Base-by-base conservation (phyloP, 1,139 yeast genomes). In the Pichia inconspicua region DNA sequence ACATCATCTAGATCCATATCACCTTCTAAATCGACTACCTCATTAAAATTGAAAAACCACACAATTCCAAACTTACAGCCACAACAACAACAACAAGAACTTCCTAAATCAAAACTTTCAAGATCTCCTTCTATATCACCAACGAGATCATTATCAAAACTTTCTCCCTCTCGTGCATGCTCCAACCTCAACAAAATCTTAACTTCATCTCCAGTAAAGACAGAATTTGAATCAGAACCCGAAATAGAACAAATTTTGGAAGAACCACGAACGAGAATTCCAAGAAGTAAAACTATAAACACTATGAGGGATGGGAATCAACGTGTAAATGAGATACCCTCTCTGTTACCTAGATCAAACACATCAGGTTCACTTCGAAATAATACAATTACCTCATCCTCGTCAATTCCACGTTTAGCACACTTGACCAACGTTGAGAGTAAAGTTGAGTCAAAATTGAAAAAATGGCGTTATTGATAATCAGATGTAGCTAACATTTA, bases 161-260 rank as follows among this genome's bases (percentile, higher is more conserved):
- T 61, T n/a, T 62, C 65, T 3, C 65, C 65, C 7, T 59, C 64
- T 1, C 55, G 58, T 41, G 55, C 57, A 10, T 50, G 46, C 36
- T 54, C 59, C 1, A 56, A 54, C 39, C 44, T 59, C 15, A 53
- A 55, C 40, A 38, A 50, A 25, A 47, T 53, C 7, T 15, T 53
- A 42, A 42, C 47, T 4, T 47, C 48, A 31, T 44, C 50, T 10
- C 48, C 49, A 7, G 52, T 43, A 22, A 45, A 39, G 10, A 36
- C 37, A 22, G 17, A 39, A 17, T 2, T 37, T 4, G 40, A 37
- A 7, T 19, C 25, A 10, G 22, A 37, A 19, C 12, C 27, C 3
- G 15, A 19, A 22, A 22, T 37, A 9, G 27, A 44, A 34, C 25
- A 34, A 12, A 31, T 30, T 25, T 34, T 35, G 14, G 27, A 42